Base-by-base conservation (phyloP, 2,329 filamentous ascomycete species). In the Chrysoporthe cubensis region DNA sequence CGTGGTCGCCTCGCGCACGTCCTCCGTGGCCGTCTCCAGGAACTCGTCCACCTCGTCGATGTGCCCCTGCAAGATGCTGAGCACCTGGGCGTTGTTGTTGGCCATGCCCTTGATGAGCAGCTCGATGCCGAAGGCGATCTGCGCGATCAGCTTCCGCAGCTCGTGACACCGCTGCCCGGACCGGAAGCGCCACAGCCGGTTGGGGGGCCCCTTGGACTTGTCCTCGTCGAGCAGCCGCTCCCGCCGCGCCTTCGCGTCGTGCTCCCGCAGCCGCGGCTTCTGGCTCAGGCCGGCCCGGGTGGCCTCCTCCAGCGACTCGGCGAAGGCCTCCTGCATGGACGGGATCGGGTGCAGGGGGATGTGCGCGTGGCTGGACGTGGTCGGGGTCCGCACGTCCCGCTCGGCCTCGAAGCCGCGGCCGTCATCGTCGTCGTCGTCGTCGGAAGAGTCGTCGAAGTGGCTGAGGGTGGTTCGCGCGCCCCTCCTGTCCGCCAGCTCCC, bases 1-100 rank as follows among this genome's bases (percentile, higher is more conserved):
- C 69, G 88, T 83, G 57, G 90, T 87, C 4, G 94, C 93, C 64
- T 94, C 82, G 58, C 91, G 87, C 63, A 97, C 89, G 76, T 97
- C 95, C 73, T 97, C 94, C 56, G 93, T 88, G 0, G 93, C 91
- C 21, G 91, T 88, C 77, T 97, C 93, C 44, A 98, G 82, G 75
- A 97, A 97, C 74, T 91, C 90, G 78, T 98, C 96, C 42, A 98
- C 88, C 78, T 98, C 95, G 75, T 97, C 92, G 69, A 98, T 96
- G 78, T 98, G 95, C 16, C 88, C 89, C 75, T 97, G 93, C 66
- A 98, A 84, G 64, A 98, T 98, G 71, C 86, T 89, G 71, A 97
- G 90, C 14, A 97, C 95, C 76, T 97, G 92, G 44, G 89, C 85
- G 72, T 97, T 92, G 72, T 93, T 96, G 78, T 95, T 97, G 64